Evolutionary conservation across 2,329 filamentous ascomycete genomes (phyloP), one percentile per base, ranked within the genome.

Genomic region (Aspergillus amoenus): DNA sequence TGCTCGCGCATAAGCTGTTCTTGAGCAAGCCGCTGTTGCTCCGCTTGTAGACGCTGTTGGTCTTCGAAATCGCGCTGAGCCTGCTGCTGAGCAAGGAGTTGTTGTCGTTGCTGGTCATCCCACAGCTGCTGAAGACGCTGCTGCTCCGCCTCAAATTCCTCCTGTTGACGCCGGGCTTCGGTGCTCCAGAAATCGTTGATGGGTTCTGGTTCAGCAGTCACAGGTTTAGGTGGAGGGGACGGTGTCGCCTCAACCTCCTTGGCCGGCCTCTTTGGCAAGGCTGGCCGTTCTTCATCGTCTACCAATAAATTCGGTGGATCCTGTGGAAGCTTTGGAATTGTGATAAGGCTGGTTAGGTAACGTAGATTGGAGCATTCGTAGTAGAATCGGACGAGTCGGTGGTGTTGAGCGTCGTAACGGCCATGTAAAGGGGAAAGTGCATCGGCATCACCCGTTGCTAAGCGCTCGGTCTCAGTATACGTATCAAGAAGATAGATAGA

Each of bases 131-230:
- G 90, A 45, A 99, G 78, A 15, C 94, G 87, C 39, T 88, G 85
- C 77, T 99, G 94, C 75, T 99, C 93, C 46, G 93, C 91, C 70
- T 95, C 94, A 69, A 95, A 99, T 72, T 96, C 92, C 64, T 92
- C 87, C 73, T 97, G 95, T 73, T 97, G 92, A 34, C 92, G 85
- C 64, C 89, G 89, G 60, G 96, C 85, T 73, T 97, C 93, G 65
- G 86, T 90, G 77, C 95, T 95, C 94, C 94, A 99, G 75, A 99
- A 99, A 68, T 99, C 94, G 52, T 91, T 91, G 70, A 99, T 97
- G 48, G 96, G 91, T 69, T 94, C 93, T 0, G 93, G 93, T 67
- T 97, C 94, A 1, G 74, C 73, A 4, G 92, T 87, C 0, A 84
- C 79, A 66, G 83, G 80, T 9, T 85, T 84, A 1, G 89, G 85